phyloP scores from a whole-genome alignment of 805 yeast species.

The Sugiyamaella smithiae region DNA sequence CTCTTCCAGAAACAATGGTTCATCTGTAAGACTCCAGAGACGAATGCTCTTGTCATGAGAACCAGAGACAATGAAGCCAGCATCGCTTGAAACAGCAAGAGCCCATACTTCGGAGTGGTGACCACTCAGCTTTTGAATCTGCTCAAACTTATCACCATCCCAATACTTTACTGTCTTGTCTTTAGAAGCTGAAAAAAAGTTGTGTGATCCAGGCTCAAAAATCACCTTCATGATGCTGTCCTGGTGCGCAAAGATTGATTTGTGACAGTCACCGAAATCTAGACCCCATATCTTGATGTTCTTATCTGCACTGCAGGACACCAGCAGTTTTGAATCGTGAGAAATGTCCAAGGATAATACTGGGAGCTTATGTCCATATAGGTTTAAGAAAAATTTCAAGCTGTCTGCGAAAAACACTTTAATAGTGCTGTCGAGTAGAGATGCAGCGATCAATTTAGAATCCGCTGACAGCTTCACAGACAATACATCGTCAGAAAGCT shows the following conservation, averaged over 20 bases:
- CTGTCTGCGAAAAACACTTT: conserved; percentile 88
- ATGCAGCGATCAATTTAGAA: conserved; percentile 70
- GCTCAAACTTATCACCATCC: conserved; percentile 98
- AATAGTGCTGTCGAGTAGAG: conserved; percentile 90
- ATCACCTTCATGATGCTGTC: conserved; percentile 89
- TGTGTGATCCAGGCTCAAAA: conserved; percentile 81
- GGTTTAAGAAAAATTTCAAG: conserved; percentile 78
- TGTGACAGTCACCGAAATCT: conserved; percentile 98
- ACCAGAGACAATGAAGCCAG: conserved; percentile 69
- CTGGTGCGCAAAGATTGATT: conserved; percentile 93
- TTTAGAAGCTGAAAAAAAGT: conserved; percentile 86
- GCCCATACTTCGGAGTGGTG: conserved; percentile 97
- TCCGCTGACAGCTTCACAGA: conserved; percentile 80
- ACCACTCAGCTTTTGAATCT: conserved; percentile 79
- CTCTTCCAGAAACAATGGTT: conserved; percentile 94
- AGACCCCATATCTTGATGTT: conserved; percentile 98
- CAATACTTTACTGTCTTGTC: conserved; percentile 90
- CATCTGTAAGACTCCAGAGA: conserved; percentile 91
- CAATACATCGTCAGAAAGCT: conserved; percentile 80
- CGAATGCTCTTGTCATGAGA: conserved; percentile 93
- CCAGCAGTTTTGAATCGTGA: conserved; percentile 76
- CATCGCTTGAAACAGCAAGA: conserved; percentile 66
- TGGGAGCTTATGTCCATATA: conserved; percentile 96
- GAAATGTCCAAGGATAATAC: conserved; percentile 92
- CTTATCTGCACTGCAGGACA: conserved; percentile 95